A percentile compares a stretch with the other conserved stretches of the same genome.
phyloP scores from a whole-genome alignment of 2,329 filamentous ascomycete species.

The Penicillium hordei region DNA sequence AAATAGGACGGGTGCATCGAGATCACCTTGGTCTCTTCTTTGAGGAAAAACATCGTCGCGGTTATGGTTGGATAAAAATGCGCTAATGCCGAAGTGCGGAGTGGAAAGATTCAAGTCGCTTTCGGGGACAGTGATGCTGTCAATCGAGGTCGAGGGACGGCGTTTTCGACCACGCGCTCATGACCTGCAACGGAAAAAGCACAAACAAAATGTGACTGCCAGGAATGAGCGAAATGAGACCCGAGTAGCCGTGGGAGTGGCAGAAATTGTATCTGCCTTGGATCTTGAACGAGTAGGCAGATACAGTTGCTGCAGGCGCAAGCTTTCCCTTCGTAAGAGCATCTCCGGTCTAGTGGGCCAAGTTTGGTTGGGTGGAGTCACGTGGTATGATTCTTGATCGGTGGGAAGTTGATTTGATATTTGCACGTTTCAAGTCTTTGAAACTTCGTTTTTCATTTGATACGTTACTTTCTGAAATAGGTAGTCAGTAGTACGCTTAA shows the following conservation, averaged over 20 bases:
- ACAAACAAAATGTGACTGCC: not conserved
- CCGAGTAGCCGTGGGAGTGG: not conserved
- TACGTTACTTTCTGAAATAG: not conserved
- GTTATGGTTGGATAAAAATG: constrained; percentile 5
- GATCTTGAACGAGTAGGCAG: constrained; percentile 10
- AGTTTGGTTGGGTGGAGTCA: constrained; percentile 8
- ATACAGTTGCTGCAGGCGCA: constrained; percentile 14
- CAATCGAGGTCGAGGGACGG: constrained; percentile 16
- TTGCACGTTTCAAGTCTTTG: not conserved
- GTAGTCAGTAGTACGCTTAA: not conserved
- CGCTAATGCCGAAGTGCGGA: not conserved
- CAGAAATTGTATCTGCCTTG: constrained; percentile 14
- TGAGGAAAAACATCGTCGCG: constrained; percentile 88
- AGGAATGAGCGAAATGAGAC: constrained; percentile 4
- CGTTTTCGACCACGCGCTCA: constrained; percentile 13
- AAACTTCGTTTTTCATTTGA: not conserved
- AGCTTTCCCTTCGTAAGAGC: constrained; percentile 12
- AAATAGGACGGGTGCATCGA: constrained; percentile 97
- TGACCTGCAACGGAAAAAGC: constrained; percentile 12
- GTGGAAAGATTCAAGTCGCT: not conserved
- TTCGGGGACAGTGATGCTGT: constrained; percentile 3
- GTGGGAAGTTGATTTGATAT: not conserved
- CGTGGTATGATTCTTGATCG: not conserved
- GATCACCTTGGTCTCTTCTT: constrained; percentile 92
- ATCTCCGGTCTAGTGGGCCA: constrained; percentile 10